Percentiles rank a stretch among this genome's conserved stretches.
These are phyloP conservation scores for Epichloe brachyelytri DNA, from an alignment of 2,329 filamentous ascomycete genomes.

Conservation along the genomic window DNA sequence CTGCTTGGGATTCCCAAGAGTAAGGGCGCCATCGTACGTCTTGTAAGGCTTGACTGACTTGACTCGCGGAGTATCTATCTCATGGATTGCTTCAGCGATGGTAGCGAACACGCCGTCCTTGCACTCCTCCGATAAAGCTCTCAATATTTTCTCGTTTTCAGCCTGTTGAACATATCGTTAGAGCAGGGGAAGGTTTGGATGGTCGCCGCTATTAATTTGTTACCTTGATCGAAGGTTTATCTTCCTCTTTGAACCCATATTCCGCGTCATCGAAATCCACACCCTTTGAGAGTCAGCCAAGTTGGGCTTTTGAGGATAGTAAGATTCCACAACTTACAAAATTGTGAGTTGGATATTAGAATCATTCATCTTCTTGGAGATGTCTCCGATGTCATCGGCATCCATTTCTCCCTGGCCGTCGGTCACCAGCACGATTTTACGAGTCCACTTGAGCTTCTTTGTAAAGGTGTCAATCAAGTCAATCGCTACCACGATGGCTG, in stretches of 20 bases:
- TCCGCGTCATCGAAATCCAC: constrained; percentile 89
- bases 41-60: constrained; percentile 66
- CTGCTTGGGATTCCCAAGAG: constrained; percentile 61
- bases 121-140: constrained; percentile 52
- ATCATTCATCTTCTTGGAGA: constrained; percentile 61
- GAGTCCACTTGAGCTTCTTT: constrained; percentile 68
- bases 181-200: not conserved
- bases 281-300: constrained; percentile 38
- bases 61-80: constrained; percentile 62
- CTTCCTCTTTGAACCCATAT: constrained; percentile 84
- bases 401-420: constrained; percentile 66
- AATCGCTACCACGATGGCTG: constrained; percentile 73
- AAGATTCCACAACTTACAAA: constrained; percentile 41
- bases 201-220: not conserved
- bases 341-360: constrained; percentile 67
- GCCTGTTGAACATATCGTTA: constrained; percentile 13
- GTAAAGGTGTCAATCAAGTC: constrained; percentile 73
- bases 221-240: constrained; percentile 62
- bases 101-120: constrained; percentile 64
- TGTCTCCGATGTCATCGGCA: constrained; percentile 54
- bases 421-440: constrained; percentile 74
- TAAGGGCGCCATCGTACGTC: constrained; percentile 67
- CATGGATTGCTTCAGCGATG: constrained; percentile 69
- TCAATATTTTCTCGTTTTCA: constrained; percentile 60
- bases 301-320: not conserved